Percentiles rank a stretch among this genome's conserved stretches.
Conservation (phyloP, 495 filamentous ascomycete genomes). For the Astrothelium subdiscretum region DNA sequence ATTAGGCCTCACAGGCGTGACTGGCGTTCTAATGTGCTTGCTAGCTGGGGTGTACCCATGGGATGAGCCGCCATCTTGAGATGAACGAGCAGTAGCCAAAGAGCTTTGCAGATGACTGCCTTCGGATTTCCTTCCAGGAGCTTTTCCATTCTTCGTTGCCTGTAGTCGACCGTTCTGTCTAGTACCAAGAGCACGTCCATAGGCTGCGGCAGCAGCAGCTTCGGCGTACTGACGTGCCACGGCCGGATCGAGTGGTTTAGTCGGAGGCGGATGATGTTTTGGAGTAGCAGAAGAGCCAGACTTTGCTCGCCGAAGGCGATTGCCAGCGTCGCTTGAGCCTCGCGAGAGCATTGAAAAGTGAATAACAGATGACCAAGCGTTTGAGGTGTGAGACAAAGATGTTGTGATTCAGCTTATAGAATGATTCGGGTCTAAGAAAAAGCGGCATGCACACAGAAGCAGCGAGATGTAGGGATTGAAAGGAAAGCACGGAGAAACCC, state of each 20-base stretch:
- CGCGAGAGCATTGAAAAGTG: slow-evolving; percentile 21
- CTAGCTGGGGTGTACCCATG: not conserved
- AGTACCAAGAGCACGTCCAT: slow-evolving; percentile 15
- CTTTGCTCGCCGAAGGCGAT: slow-evolving; percentile 23
- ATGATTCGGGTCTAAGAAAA: too few relatives aligned
- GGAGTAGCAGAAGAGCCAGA: slow-evolving; percentile 20
- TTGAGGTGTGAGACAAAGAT: too few relatives aligned
- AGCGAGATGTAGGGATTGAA: too few relatives aligned
- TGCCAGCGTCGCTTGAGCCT: slow-evolving; percentile 21
- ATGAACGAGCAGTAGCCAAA: not conserved
- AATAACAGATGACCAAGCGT: not conserved
- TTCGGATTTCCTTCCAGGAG: slow-evolving; percentile 16
- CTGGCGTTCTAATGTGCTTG: not conserved
- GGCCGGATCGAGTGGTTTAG: slow-evolving; percentile 17
- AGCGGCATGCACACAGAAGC: too few relatives aligned
- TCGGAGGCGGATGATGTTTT: slow-evolving; percentile 4
- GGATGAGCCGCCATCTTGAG: slow-evolving; percentile 6
- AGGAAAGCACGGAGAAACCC: too few relatives aligned
- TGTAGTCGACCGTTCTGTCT: slow-evolving; percentile 6
- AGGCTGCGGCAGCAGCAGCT: slow-evolving; percentile 25
- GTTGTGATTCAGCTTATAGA: too few relatives aligned
- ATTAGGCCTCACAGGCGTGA: not conserved
- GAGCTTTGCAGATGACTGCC: slow-evolving; percentile 15
- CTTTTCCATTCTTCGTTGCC: slow-evolving; percentile 11
- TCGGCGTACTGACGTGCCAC: slow-evolving; percentile 24